phyloP scores from a whole-genome alignment of 208 protist genomes.

The Crithidia mellificae region DNA sequence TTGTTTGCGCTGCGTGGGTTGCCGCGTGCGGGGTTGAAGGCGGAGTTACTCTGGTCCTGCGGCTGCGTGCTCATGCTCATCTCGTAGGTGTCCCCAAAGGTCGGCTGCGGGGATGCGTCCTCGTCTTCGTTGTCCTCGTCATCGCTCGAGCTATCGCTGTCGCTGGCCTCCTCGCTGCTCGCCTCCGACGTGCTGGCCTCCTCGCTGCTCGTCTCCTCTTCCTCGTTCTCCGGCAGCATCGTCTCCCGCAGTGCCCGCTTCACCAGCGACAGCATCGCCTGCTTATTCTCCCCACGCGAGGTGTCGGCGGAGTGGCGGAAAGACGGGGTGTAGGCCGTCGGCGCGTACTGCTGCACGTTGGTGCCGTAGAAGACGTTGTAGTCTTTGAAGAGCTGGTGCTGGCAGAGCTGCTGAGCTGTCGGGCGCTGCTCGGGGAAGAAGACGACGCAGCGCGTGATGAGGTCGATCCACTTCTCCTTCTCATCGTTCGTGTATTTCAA shows the following conservation, averaged over 20 bases:
- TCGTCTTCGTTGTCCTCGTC: constrained; percentile 20
- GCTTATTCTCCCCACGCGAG: constrained; percentile 61
- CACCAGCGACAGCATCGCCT: constrained; percentile 51
- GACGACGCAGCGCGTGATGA: constrained; percentile 72
- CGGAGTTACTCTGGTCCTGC: constrained; percentile 9
- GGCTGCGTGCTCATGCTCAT: constrained; percentile 17
- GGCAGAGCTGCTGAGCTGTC: constrained; percentile 68
- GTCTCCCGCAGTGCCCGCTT: constrained; percentile 33
- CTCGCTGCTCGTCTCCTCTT: constrained; percentile 35
- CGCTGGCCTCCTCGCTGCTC: constrained; percentile 10
- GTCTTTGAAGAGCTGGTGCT: constrained; percentile 65
- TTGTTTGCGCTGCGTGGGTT: background rate
- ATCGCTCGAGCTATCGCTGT: constrained; percentile 9
- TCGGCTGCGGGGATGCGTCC: constrained; percentile 2
- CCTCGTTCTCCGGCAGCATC: constrained; percentile 35
- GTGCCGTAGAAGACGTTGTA: constrained; percentile 70
- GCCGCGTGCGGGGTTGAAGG: background rate
- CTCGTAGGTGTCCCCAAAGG: background rate
- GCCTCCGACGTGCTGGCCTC: constrained; percentile 18
- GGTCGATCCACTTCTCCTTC: constrained; percentile 69
- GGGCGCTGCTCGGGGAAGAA: constrained; percentile 86
- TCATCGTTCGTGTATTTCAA: constrained; percentile 40
- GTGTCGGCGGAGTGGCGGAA: constrained; percentile 35
- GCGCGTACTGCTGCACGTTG: constrained; percentile 62
- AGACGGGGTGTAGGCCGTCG: constrained; percentile 48